Percentiles rank a stretch among this genome's conserved stretches.
Evolutionary conservation across 1,139 yeast genomes (phyloP).

Genomic region (Nakaseomyces sp.): DNA sequence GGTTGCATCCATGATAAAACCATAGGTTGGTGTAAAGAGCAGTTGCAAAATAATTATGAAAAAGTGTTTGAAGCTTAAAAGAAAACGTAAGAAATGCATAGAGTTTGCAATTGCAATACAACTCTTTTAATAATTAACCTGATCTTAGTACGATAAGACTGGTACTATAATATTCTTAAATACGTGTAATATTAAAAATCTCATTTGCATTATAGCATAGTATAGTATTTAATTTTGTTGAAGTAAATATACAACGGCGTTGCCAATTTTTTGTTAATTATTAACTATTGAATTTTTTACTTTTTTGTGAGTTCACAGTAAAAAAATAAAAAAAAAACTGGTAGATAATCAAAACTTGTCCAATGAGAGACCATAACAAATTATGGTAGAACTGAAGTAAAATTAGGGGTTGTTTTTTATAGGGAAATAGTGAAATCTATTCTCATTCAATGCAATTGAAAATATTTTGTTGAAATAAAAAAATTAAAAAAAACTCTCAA

Average conservation of each 20-base stretch:
- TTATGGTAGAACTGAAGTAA: slow-evolving; percentile 3
- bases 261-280: neutral
- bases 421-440: neutral
- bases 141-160: too few relatives aligned
- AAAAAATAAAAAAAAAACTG: neutral
- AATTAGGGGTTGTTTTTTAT: slow-evolving; percentile 1
- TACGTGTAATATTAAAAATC: neutral
- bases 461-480: neutral
- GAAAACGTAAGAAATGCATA: too few relatives aligned
- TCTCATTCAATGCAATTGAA: slow-evolving; percentile 1
- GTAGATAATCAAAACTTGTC: neutral
- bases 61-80: neutral
- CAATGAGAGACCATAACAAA: slow-evolving; percentile 1
- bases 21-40: slow-evolving; percentile 13
- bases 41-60: neutral
- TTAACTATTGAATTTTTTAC: neutral
- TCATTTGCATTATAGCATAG: neutral
- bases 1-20: slow-evolving; percentile 18
- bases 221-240: neutral
- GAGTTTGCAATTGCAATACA: too few relatives aligned
- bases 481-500: neutral
- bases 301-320: neutral
- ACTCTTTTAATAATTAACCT: too few relatives aligned
- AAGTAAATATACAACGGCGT: slow-evolving; percentile 1
- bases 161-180: neutral